Evolutionary conservation across 768 basidiomycete genomes (phyloP), one percentile per base, ranked within the genome.

Genomic region (Pilatotrama ljubarskyi): DNA sequence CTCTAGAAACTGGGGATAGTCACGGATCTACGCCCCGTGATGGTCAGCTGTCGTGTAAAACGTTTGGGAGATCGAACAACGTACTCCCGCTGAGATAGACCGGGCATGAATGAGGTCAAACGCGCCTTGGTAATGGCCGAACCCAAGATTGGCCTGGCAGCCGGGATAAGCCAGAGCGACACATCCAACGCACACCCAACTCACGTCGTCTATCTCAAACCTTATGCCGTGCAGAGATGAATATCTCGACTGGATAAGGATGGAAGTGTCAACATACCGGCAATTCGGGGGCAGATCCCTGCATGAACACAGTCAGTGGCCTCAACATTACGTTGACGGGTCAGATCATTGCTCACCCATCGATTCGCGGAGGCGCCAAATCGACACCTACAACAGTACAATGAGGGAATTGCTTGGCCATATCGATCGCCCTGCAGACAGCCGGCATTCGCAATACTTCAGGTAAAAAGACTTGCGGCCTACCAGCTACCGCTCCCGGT

Each of bases 191-290:
- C 29, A 26, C 46, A 48, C 18, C 15, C n/a, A 17, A 56, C 71
- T 57, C 54, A 75, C 73, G 56, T 75, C 73, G 53, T 75, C 74
- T 49, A 75, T 72, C 51, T 75, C 74, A 38, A 75, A 75, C 5
- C 70, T 73, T 20, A 55, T 8, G 36, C 20, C 15, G 55, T 9
- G 22, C 24, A 40, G 41, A 24, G 48, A 26, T 36, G 38, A 25
- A 13, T 11, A 20, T 14, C 44, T 14, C 2, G n/a, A 26, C 42
- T 48, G 20, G 46, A 18, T 2, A 38, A 20, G 11, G 35, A 46
- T 64, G 25, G 41, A 47, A 32, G 38, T 36, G 18, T 17, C 26
- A 22, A 64, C 69, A 29, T 51, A 72, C 72, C 72, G 67, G 62
- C 72, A 73, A 46, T 73, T 73, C 29, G 58, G 44, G 15, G 73